phyloP scores from a whole-genome alignment of 192 early-diverging fungal species.

The Backusella liffmaniae region DNA sequence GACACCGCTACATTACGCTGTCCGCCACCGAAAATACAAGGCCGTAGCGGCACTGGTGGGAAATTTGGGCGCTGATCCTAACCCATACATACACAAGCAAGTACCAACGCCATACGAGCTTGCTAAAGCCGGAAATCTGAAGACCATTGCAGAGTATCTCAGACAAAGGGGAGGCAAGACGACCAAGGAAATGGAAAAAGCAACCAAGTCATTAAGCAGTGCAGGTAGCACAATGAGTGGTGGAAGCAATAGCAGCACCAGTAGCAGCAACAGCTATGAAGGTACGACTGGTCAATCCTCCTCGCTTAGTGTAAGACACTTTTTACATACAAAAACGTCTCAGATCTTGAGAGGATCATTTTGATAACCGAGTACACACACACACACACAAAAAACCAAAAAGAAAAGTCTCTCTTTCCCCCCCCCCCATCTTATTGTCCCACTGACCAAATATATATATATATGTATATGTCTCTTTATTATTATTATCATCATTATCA shows the following conservation, averaged over 20 bases:
- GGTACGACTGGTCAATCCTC: neutral
- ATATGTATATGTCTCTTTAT: constrained; percentile 12
- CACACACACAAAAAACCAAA: neutral
- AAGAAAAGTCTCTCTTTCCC: too few species aligned
- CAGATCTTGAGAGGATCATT: neutral
- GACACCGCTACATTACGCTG: constrained; percentile 31
- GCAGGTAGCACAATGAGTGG: neutral
- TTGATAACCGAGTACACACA: neutral
- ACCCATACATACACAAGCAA: constrained; percentile 18
- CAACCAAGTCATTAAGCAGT: neutral
- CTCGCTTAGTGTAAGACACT: neutral
- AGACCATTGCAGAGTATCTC: constrained; percentile 18
- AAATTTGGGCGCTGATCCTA: constrained; percentile 15
- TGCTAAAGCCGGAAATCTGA: constrained; percentile 19
- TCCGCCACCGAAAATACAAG: constrained; percentile 17
- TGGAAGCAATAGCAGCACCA: neutral
- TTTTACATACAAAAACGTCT: neutral
- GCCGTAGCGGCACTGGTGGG: constrained; percentile 7
- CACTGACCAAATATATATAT: neutral
- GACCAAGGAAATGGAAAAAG: constrained; percentile 26
- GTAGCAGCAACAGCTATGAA: neutral
- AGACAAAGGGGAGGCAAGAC: constrained; percentile 17
- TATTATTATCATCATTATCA: neutral
- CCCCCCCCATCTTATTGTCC: neutral
- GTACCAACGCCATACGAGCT: constrained; percentile 25